phyloP scores from a whole-genome alignment of 768 basidiomycete genomes.

The Boletus pseudo-olivaceus region DNA sequence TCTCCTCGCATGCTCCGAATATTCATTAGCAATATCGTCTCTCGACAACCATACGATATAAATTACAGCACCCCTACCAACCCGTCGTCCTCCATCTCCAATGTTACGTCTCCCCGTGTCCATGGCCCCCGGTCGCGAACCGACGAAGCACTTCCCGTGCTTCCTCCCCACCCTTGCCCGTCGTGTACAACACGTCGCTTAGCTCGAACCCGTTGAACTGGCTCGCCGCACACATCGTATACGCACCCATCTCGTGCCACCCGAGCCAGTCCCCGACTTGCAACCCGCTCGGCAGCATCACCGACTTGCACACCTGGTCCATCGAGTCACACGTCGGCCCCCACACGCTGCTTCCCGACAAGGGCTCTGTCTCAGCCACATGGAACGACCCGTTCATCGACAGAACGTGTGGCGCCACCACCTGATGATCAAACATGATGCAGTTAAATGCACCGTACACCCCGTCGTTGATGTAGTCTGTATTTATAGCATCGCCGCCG shows the following conservation, averaged over 20 bases:
- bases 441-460: conserved; percentile 98
- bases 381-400: conserved; percentile 64
- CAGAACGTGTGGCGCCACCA: conserved; percentile 79
- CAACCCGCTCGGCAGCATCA: conserved; percentile 61
- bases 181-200: conserved; percentile 77
- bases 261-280: conserved; percentile 96
- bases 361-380: conserved; percentile 35
- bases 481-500: conserved; percentile 1
- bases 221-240: conserved; percentile 96
- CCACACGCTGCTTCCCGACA: conserved; percentile 77
- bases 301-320: conserved; percentile 77
- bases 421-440: conserved; percentile 96
- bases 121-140: conserved; percentile 45
- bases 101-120: conserved; percentile 25
- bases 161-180: conserved; percentile 53
- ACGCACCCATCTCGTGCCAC: conserved; percentile 98
- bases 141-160: conserved; percentile 48
- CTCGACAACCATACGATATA: conserved; percentile 4
- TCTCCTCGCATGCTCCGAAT: not conserved
- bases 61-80: conserved; percentile 11
- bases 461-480: conserved; percentile 99
- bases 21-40: conserved; percentile 10
- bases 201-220: conserved; percentile 91
- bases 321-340: conserved; percentile 99
- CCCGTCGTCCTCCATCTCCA: not conserved